Evolutionary conservation across 495 filamentous ascomycete genomes (phyloP).

Genomic region (Hypomontagnella monticulosa): DNA sequence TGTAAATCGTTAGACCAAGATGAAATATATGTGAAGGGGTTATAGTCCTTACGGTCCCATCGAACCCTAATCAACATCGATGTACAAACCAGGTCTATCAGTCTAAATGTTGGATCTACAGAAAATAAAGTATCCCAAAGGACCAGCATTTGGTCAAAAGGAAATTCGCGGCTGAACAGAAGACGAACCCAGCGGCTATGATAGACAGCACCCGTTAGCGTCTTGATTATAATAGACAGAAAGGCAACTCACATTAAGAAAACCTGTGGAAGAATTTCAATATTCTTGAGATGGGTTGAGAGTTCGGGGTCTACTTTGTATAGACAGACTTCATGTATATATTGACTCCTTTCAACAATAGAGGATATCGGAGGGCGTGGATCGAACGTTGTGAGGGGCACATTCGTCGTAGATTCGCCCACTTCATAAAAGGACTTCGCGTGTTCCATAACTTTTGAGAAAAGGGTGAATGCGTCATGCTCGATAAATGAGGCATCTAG

Average conservation of each 20-base stretch:
- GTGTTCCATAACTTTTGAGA: conserved; percentile 84
- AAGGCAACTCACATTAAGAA: conserved; percentile 83
- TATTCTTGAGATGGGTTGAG: conserved; percentile 79
- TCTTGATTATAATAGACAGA: neutral
- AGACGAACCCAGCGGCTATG: conserved; percentile 91
- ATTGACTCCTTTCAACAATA: conserved; percentile 84
- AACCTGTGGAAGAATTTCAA: conserved; percentile 95
- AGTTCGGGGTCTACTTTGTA: conserved; percentile 82
- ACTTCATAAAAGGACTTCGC: conserved; percentile 89
- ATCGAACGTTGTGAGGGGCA: conserved; percentile 13
- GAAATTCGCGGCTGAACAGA: conserved; percentile 92
- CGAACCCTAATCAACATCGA: conserved; percentile 93
- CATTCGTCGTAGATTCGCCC: conserved; percentile 45
- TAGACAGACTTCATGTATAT: conserved; percentile 84
- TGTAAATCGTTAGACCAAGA: conserved; percentile 44
- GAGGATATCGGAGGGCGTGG: conserved; percentile 61
- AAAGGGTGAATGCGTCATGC: conserved; percentile 90
- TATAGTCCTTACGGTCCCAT: conserved; percentile 77
- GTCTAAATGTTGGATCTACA: conserved; percentile 79
- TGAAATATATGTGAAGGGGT: neutral
- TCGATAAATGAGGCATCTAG: conserved; percentile 80
- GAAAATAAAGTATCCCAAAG: conserved; percentile 95
- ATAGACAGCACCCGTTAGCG: conserved; percentile 13
- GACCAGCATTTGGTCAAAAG: conserved; percentile 80
- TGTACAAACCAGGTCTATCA: conserved; percentile 89